Base-by-base conservation (phyloP, 495 filamentous ascomycete genomes). In the Podospora anserina region DNA sequence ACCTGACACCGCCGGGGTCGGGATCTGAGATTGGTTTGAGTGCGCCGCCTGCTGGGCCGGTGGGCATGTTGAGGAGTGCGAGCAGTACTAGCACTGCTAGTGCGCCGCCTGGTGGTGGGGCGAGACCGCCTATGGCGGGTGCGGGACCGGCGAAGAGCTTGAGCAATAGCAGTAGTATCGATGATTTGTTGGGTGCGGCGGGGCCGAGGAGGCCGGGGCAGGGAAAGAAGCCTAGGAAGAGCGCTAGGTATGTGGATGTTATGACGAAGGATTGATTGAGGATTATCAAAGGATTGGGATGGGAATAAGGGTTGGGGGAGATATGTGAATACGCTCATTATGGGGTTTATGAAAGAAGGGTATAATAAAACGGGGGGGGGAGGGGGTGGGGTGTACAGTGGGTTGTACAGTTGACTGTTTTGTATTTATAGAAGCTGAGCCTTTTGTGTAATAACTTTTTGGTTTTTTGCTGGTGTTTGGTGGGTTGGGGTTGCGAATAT, bases 221-320 rank as follows among this genome's bases (percentile, higher is more conserved):
- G 39, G 81, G 83, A n/a, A 92, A 87, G 81, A 90, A 89, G 75
- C 85, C 86, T 71, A 92, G 92, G 83, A 96, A 91, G 82, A 88
- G 88, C 3, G 88, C 91, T 57, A 80, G 91, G 30, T 97, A 97
- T 85, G 86, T 97, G 26, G 93, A 97, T 85, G 92, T 97, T 67
- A 97, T 97, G 93, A 91, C 88, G 6, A 82, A 85, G 44, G 64
- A 16, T 54, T 19, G 44, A 34, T 32, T 63, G 18, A 34, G 5
- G n/a, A 23, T 27, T 27, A 34, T 2, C 6, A 13, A 49, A 11
- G 39, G 39, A 49, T 13, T 11, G 5, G 34, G 11, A 39, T 49
- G 39, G 39, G 39, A 49, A 49, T 49, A 7, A 32, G 39, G 39
- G 15, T 13, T 49, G 39, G 39, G 39, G 39, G 39, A 3, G 5